Base-by-base conservation (phyloP, 2,329 filamentous ascomycete species). In the Tolypocladium inflatum region DNA sequence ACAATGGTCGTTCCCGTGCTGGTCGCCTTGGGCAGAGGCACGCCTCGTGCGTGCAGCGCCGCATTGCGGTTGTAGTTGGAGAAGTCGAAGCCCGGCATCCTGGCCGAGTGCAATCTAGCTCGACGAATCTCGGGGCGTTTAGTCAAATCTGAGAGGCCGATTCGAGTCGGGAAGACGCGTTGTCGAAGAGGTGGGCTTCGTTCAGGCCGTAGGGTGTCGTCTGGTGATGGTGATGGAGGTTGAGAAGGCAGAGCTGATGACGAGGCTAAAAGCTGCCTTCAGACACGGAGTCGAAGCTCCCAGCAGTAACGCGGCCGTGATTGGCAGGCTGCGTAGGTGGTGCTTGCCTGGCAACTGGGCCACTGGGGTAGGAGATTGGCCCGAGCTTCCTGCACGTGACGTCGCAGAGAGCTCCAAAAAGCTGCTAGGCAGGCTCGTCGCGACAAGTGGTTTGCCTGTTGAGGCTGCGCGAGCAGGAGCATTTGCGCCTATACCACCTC, bases 61-160 rank as follows among this genome's bases (percentile, higher is more conserved):
- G 89, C 86, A 85, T 99, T 99, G 81, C 94, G 91, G 84, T 96
- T 96, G 85, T 97, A 94, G 83, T 99, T 99, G 76, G 91, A 95
- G 83, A 99, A 99, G 80, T 97, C 92, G 83, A 97, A 96, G 79
- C 92, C 92, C 69, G 90, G 87, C 94, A 99, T 99, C 69, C 71
- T 87, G 77, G 51, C 9, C 39, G 21, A 43, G 43, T 55, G 38
- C 33, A 37, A 38, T 55, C 41, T 35, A 7, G 41, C 30, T 55
- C 10, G 23, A 42, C 26, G 33, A 37, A 21, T 23, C 17, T 55
- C 53, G 53, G 17, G 38, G 26, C 48, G 56, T 38, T 58, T 51
- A 56, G 35, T 56, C 48, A 56, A 42, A 54, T 45, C 43, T 54
- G 30, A 42, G 54, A 58, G 53, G 45, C 48, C n/a, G 53, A 26